Evolutionary conservation across 257 asterid genomes (phyloP), one percentile per base, ranked within the genome.

Genomic region (Forsythia suspensa): DNA sequence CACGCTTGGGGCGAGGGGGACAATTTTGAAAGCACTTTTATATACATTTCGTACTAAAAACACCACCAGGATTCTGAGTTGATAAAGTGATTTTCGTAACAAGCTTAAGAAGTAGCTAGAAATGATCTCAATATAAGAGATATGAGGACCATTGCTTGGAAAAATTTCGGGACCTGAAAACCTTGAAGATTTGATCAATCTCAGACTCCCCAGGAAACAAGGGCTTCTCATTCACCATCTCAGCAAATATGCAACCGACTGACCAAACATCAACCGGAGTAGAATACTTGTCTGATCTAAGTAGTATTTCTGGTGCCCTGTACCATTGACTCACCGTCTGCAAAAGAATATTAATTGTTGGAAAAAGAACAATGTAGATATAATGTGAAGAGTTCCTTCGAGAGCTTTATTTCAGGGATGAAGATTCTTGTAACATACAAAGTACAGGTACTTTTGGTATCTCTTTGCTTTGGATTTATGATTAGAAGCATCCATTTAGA

Each of bases 221-320:
- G 38, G 80, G 80, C 34, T 41, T 51, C 29, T 20, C 77, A 69
- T 81, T 81, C 34, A 81, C 74, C 77, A 81, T 76, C 84, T 81
- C 77, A n/a, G 81, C 78, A 81, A 76, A 76, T 81, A 81, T 81
- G 48, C 84, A 76, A 59, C 81, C 84, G 11, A 73, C 84, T 8
- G 84, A 76, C 80, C 84, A 75, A 48, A 81, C 76, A 44, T 81
- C 77, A 76, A 71, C 80, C 0, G 84, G 77, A 57, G 77, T 75
- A 42, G 84, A 81, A 72, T 81, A 81, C 29, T 42, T n/a, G 37
- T 52, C 20, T 13, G 77, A 61, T 36, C 84, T 77, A 76, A 76
- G 80, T 11, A 81, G 71, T 52, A 81, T 18, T 71, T 76, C 84
- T 21, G 84, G 84, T 71, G 81, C 77, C 59, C 81, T 43, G 70